A percentile compares a stretch with the other conserved stretches of the same genome.
Evolutionary conservation across 768 basidiomycete species (phyloP).

Genomic region (Russula brevipes): DNA sequence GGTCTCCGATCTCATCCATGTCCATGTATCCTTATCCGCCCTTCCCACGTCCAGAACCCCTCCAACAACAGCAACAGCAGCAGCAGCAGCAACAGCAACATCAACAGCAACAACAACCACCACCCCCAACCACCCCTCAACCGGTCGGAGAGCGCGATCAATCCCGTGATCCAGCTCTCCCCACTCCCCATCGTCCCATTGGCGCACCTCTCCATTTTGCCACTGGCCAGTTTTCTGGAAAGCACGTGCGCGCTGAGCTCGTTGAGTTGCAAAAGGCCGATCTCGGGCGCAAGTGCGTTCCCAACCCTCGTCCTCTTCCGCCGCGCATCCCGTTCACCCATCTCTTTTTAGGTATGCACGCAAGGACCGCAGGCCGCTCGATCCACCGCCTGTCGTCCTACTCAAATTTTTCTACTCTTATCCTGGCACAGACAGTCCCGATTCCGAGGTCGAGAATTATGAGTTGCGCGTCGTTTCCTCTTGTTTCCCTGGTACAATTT

Average conservation of each 20-base stretch:
- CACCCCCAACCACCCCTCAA: conserved; percentile 4
- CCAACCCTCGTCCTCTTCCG: too few relatives aligned
- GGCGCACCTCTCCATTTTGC: conserved; percentile 29
- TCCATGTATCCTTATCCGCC: conserved; percentile 16
- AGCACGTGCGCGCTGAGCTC: conserved; percentile 28
- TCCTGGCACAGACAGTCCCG: conserved; percentile 10
- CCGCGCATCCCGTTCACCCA: neutral
- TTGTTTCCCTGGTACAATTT: conserved; percentile 3
- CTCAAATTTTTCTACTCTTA: conserved; percentile 26
- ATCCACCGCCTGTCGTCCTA: conserved; percentile 29
- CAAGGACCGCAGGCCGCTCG: conserved; percentile 29
- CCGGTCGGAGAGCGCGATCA: conserved; percentile 12
- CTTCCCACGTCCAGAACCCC: neutral
- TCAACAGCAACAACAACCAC: neutral
- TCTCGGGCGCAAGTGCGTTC: conserved; percentile 32
- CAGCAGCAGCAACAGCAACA: conserved; percentile 10
- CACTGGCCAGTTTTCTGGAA: conserved; percentile 32
- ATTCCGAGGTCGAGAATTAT: conserved; percentile 22
- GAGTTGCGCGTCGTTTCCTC: conserved; percentile 18
- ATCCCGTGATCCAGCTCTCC: conserved; percentile 9
- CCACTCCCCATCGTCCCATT: conserved; percentile 21
- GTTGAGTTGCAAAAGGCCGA: conserved; percentile 33
- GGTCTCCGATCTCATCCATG: neutral
- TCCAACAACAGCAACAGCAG: neutral
- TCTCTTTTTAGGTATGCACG: conserved; percentile 25